Base-by-base conservation (phyloP, 495 filamentous ascomycete genomes). In the Lophiostoma macrostomum region DNA sequence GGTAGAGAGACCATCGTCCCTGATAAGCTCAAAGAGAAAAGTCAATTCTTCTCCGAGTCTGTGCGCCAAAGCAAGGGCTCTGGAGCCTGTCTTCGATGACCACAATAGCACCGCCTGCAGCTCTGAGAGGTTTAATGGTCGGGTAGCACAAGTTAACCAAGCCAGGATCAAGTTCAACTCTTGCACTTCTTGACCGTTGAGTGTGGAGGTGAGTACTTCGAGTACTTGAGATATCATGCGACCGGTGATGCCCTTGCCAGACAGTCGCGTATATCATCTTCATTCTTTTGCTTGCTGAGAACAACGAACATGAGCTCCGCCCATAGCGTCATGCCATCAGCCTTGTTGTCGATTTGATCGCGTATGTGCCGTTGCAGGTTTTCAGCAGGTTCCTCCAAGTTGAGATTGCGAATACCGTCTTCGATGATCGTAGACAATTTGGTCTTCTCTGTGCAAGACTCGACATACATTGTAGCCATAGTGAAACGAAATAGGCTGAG, bases 201-300 rank as follows among this genome's bases (percentile, higher is more conserved):
- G 25, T 27, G 41, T 44, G n/a, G 41, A 44, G 41, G 23, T 44
- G 25, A n/a, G 30, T 44, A 42, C 41, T 25, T 44, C 30, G 23
- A 44, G 16, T 4, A 44, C n/a, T 12, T 44, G 23, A 29, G 27
- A 28, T n/a, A 10, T 2, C 24, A 13, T 44, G 27, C 20, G 13
- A 27, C n/a, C 10, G n/a, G 10, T 28, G 41, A 25, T 5, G 41
- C 41, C 25, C 8, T 22, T 2, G 19, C 41, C 3, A 44, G 41
- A 14, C 19, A 18, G 5, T 44, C 41, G 41, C 27, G 19, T n/a
- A 44, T 44, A 13, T 44, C 3, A 14, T 44, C 12, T 14, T 44
- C 41, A 3, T 10, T 44, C 8, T 8, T 3, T 14, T 44, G 41
- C 2, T 8, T 18, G 12, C 19, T 18, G 20, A 44, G 24, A 14